Evolutionary conservation across 2,329 filamentous ascomycete genomes (phyloP).

Genomic region (Herpotrichia juniperi): DNA sequence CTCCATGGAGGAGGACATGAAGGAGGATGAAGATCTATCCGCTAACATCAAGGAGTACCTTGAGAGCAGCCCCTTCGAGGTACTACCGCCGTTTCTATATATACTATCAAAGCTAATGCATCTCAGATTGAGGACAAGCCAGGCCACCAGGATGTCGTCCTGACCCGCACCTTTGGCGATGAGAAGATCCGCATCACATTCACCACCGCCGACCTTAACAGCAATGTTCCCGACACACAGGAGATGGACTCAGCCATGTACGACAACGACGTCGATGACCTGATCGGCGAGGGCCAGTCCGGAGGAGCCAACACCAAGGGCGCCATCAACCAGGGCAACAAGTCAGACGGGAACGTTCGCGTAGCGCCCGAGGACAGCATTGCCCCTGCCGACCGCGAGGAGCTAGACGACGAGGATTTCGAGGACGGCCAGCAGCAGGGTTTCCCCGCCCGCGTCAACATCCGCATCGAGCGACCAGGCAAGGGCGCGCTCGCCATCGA

Average conservation of each 20-base stretch:
- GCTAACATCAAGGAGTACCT: conserved; percentile 86
- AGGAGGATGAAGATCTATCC: conserved; percentile 73
- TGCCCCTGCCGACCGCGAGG: conserved; percentile 63
- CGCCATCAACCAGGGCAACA: conserved; percentile 60
- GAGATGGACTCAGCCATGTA: conserved; percentile 61
- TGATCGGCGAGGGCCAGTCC: conserved; percentile 54
- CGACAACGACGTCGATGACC: conserved; percentile 52
- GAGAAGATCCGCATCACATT: conserved; percentile 90
- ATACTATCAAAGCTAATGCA: conserved; percentile 10
- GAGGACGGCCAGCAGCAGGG: conserved; percentile 59
- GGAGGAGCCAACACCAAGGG: conserved; percentile 63
- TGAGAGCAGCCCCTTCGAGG: conserved; percentile 81
- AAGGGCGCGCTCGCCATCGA: conserved; percentile 88
- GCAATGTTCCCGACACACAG: conserved; percentile 46
- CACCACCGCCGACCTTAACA: conserved; percentile 81
- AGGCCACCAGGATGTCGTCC: conserved; percentile 85
- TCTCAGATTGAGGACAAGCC: conserved; percentile 71
- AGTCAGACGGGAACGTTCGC: conserved; percentile 58
- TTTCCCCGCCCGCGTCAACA: conserved; percentile 82
- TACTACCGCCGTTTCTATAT: conserved; percentile 44
- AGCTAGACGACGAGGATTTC: conserved; percentile 62
- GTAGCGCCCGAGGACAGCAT: conserved; percentile 62
- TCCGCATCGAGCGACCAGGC: conserved; percentile 86
- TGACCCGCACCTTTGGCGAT: conserved; percentile 82
- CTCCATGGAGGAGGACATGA: conserved; percentile 77